phyloP scores from a whole-genome alignment of 2,329 filamentous ascomycete genomes.

The Aphanoascus verrucosus region DNA sequence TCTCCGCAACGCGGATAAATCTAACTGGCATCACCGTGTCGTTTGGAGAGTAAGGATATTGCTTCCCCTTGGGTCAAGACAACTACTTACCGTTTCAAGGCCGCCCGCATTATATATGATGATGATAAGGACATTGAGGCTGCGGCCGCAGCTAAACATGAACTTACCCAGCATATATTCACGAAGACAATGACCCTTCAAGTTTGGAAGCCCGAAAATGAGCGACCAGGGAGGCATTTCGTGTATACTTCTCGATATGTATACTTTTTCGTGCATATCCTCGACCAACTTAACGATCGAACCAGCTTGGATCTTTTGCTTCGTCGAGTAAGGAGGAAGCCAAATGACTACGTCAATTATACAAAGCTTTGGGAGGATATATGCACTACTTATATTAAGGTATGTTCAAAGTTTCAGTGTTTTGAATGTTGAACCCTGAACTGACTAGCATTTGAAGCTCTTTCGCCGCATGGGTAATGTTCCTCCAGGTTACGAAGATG shows the following conservation, averaged over 20 bases:
- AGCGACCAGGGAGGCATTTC: slow-evolving; percentile 74
- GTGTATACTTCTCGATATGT: slow-evolving; percentile 85
- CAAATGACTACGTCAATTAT: slow-evolving; percentile 60
- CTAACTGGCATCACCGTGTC: slow-evolving; percentile 91
- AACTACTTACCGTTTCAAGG: slow-evolving; percentile 22
- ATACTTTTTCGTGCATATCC: slow-evolving; percentile 64
- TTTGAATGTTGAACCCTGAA: slow-evolving; percentile 8
- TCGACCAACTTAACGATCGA: slow-evolving; percentile 65
- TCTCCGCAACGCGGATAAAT: slow-evolving; percentile 64
- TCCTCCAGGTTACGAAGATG: slow-evolving; percentile 52
- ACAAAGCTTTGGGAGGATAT: slow-evolving; percentile 52
- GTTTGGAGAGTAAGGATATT: slow-evolving; percentile 56
- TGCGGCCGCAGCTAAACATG: slow-evolving; percentile 57
- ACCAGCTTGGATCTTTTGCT: slow-evolving; percentile 66
- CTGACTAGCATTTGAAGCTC: slow-evolving; percentile 31
- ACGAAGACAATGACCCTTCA: slow-evolving; percentile 93
- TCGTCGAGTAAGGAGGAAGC: slow-evolving; percentile 68
- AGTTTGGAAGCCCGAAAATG: slow-evolving; percentile 87
- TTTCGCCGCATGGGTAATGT: slow-evolving; percentile 49
- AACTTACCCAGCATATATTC: slow-evolving; percentile 73
- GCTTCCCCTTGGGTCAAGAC: slow-evolving; percentile 22
- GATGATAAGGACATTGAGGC: slow-evolving; percentile 42
- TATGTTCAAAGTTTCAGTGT: slow-evolving; percentile 18
- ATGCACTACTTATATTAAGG: slow-evolving; percentile 47
- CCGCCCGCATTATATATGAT: slow-evolving; percentile 53